Evolutionary conservation across 345 rosid genomes (phyloP), one percentile per base, ranked within the genome.

Genomic region (Salix suchowensis): DNA sequence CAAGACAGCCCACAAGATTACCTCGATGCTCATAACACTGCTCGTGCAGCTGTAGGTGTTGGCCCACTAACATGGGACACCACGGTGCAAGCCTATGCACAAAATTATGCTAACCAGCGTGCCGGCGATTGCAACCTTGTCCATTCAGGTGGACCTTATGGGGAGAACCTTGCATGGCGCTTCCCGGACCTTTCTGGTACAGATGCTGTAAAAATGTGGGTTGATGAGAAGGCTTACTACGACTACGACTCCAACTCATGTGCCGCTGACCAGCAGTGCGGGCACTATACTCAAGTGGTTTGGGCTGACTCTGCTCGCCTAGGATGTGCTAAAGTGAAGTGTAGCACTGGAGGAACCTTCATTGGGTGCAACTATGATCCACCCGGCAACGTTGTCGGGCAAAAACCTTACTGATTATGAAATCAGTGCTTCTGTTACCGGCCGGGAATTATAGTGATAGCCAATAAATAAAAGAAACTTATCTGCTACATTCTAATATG

Each of bases 201-300:
- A 0, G 78, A 10, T 1, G 80, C 84, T 2, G 84, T 81, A 66
- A 44, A 24, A 9, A 1, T 73, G 68, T 77, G 80, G 80, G 77
- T 50, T 28, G 48, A n/a, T 8, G 83, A 80, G 74, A 67, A 66
- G 32, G 36, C 52, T 16, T 7, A n/a, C 58, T 80, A 80, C 52
- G 34, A 76, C 37, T 77, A 77, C 23, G 48, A 15, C 23, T 66
- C 80, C 28, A 81, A 81, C 36, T 34, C 83, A 0, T 84, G 77
- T 2, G 48, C 44, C 0, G 79, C 80, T 0, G 55, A 71, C 3
- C 5, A 77, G 2, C 39, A 58, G 23, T 87, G 86, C 39, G 19
- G 67, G n/a, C 89, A 84, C 40, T 86, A 82, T 64, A 84, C 87
- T 40, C 78, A 84, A 6, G 71, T 86, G 14, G 84, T 86, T 13